Percentiles rank a stretch among this genome's conserved stretches.
These are phyloP conservation scores for Houttuynia cordata DNA, from an alignment of 164 flowering plant genomes.

Conservation along the genomic window DNA sequence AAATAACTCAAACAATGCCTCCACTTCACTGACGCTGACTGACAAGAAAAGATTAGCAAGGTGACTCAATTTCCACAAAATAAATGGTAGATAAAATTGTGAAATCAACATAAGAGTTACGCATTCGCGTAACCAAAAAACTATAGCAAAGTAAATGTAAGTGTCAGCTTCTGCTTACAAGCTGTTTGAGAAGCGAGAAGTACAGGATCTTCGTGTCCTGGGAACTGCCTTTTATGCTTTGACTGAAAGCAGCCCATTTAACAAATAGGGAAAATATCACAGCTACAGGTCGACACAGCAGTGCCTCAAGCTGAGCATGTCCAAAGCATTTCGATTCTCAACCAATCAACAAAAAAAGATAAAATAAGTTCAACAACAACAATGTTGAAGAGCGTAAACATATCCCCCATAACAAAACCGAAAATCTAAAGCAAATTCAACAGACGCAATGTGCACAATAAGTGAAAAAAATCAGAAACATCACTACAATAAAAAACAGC, in stretches of 20 bases:
- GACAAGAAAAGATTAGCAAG: conserved; percentile 7
- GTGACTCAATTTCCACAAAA: not conserved
- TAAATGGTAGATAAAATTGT: not conserved
- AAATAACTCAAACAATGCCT: conserved; percentile 59
- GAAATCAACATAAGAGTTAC: not conserved
- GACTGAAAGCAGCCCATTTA: conserved; percentile 89
- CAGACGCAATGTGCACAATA: too few species aligned
- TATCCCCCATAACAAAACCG: too few species aligned
- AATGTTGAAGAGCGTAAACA: not conserved
- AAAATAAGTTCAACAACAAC: not conserved
- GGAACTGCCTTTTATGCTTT: conserved; percentile 38
- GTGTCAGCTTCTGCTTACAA: conserved; percentile 41
- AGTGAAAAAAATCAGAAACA: too few species aligned
- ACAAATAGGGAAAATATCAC: not conserved
- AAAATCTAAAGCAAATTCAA: too few species aligned
- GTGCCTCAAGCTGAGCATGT: not conserved
- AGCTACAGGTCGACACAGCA: not conserved
- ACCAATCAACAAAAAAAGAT: not conserved
- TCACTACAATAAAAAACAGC: too few species aligned
- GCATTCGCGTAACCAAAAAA: too few species aligned
- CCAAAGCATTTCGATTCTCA: not conserved
- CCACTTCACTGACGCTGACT: conserved; percentile 69
- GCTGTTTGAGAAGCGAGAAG: conserved; percentile 82
- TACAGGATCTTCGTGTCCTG: conserved; percentile 77
- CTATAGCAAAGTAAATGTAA: not conserved